A percentile compares a stretch with the other conserved stretches of the same genome.
Conservation (phyloP, 495 filamentous ascomycete species). For the Aspergillus olivimuriae region DNA sequence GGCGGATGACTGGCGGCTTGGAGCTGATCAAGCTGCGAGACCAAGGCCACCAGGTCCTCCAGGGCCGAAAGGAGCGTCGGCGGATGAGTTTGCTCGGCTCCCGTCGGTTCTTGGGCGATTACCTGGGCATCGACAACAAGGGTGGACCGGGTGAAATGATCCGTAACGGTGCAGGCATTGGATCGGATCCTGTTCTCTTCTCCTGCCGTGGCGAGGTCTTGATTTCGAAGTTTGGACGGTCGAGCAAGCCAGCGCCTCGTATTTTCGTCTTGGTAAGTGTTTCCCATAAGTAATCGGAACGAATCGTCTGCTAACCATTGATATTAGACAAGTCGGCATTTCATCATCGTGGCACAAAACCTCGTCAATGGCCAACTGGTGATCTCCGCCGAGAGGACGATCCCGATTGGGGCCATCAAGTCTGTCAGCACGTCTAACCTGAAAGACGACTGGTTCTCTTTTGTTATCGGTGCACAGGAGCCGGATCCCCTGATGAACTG, state of each 20-base stretch:
- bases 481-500: slow-evolving; percentile 88
- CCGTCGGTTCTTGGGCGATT: slow-evolving; percentile 90
- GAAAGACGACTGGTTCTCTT: slow-evolving; percentile 94
- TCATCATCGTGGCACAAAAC: slow-evolving; percentile 81
- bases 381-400: slow-evolving; percentile 72
- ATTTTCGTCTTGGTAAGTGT: slow-evolving; percentile 66
- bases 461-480: slow-evolving; percentile 86
- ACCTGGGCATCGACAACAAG: slow-evolving; percentile 76
- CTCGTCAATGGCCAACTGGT: slow-evolving; percentile 74
- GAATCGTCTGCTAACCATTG: slow-evolving; percentile 7
- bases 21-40: slow-evolving; percentile 86
- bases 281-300: not conserved
- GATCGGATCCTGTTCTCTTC: slow-evolving; percentile 72
- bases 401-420: slow-evolving; percentile 82
- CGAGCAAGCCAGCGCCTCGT: slow-evolving; percentile 84
- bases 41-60: slow-evolving; percentile 78
- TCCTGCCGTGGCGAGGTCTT: slow-evolving; percentile 85
- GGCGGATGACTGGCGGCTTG: slow-evolving; percentile 78
- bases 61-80: slow-evolving; percentile 81
- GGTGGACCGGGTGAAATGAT: slow-evolving; percentile 80
- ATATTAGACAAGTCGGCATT: slow-evolving; percentile 72
- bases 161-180: slow-evolving; percentile 59
- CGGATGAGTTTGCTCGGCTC: slow-evolving; percentile 87
- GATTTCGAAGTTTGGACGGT: slow-evolving; percentile 89
- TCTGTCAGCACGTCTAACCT: slow-evolving; percentile 70